Evolutionary conservation across 345 rosid genomes (phyloP), one percentile per base, ranked within the genome.

Genomic region (Brassica nigra): DNA sequence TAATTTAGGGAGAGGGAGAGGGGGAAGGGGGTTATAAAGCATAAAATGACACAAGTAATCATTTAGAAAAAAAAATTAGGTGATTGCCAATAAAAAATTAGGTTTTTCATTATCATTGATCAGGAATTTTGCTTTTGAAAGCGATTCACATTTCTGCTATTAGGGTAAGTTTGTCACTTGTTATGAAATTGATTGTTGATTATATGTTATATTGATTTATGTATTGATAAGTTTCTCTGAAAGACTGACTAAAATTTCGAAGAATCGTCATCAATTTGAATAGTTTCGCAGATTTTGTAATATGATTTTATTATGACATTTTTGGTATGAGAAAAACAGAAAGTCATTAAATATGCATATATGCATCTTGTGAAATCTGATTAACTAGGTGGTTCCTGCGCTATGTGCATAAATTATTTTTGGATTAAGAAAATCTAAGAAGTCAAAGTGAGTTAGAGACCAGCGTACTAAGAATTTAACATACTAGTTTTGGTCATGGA

Each of bases 111-210:
- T 59, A 6, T 4, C 63, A 12, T 16, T 54, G 61, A 6, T 16
- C 61, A 16, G 0, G 4, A 4, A 27, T 23, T 57, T 58, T 23
- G 12, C 14, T 20, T 12, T 23, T 3, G 63, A 58, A 23, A 23
- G 36, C 66, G 8, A 62, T 62, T 62, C 66, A 4, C 66, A 62
- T 12, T 28, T 62, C 66, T 62, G 66, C 18, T 62, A 29, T 62
- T 11, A 12, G 36, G 36, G 66, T 62, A 61, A 61, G 34, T 62
- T 59, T 59, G 4, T 29, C 3, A 29, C 36, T 62, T 28, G 36
- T 29, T 62, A 11, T 62, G 66, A 62, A 62, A 12, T 47, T 28
- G 66, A 28, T 62, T 1, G 8, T 47, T 28, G 66, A 28, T 62
- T 1, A 1, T 2, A 2, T 61, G 15, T 28, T 28, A 11, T 11